phyloP scores from a whole-genome alignment of 257 asterid species.

The Pogostemon cablin region DNA sequence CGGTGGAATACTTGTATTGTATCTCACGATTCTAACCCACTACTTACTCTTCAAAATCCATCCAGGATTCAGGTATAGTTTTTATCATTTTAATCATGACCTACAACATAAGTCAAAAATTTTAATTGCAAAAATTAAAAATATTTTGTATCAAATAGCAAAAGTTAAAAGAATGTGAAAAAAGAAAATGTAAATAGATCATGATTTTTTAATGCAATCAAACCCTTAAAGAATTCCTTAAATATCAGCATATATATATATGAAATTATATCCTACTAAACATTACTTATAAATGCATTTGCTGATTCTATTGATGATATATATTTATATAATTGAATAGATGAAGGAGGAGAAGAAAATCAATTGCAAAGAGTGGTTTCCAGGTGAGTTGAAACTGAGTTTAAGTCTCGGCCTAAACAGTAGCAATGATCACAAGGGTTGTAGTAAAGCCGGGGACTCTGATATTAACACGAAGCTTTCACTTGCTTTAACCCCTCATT shows the following conservation, averaged over 20 bases:
- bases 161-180: too few species aligned
- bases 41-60: constrained; percentile 23
- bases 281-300: too few species aligned
- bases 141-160: too few species aligned
- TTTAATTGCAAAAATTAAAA: too few species aligned
- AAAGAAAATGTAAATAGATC: too few species aligned
- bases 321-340: constrained; percentile 24
- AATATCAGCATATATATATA: too few species aligned
- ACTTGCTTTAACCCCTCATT: constrained; percentile 52
- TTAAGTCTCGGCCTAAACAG: constrained; percentile 47
- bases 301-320: not conserved
- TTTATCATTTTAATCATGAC: too few species aligned
- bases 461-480: constrained; percentile 81
- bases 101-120: too few species aligned
- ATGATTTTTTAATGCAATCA: too few species aligned
- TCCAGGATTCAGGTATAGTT: too few species aligned
- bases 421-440: constrained; percentile 39
- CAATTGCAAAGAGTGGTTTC: constrained; percentile 39
- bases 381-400: constrained; percentile 57
- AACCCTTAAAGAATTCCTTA: too few species aligned
- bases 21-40: constrained; percentile 28
- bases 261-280: too few species aligned
- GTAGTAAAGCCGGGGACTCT: constrained; percentile 43
- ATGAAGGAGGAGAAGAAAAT: constrained; percentile 42
- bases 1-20: constrained; percentile 32